Base-by-base conservation (phyloP, 2,329 filamentous ascomycete genomes). In the Aspergillus caelatus region DNA sequence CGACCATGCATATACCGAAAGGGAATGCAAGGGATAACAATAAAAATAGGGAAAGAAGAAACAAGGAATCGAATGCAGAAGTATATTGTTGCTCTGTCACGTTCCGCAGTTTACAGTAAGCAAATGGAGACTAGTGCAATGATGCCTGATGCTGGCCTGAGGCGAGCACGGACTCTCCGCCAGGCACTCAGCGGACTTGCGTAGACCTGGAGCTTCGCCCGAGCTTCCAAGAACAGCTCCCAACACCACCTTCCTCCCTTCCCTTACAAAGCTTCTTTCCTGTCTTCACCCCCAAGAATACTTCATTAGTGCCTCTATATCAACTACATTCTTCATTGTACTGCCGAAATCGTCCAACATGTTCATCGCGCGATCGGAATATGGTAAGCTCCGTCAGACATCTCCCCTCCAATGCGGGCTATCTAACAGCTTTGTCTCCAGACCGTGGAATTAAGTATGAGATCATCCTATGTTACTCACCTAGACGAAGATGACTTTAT, bases 301-400 rank as follows among this genome's bases (percentile, higher is more conserved):
- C 48, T 56, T 43, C 59, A 26, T 55, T 8, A 36, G 43, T 23
- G 28, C 23, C 6, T 11, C 14, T 14, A 4, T 52, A 19, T 62
- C 21, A 61, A 14, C 45, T 34, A 58, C 23, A 48, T 61, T 55
- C 32, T 26, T 58, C 34, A 46, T 60, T 34, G 52, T 62, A 46
- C 32, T 39, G 21, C 43, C 52, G 71, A 80, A 55, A 23, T 81
- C 70, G 77, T 80, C 81, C 83, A 93, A 84, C 75, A 97, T 97
- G 95, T 99, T 99, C 88, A 98, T 99, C 88, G 94, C 95, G 87
- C 92, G 95, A 85, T 98, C 94, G 79, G 95, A 99, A 94, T 99
- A 99, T 85, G 95, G 94, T 95, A 87, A 85, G 90, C 79, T 76
- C 61, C 69, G 62, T 67, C 67, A 66, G 60, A 67, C 67, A 55